Evolutionary conservation across 2,329 filamentous ascomycete genomes (phyloP), one percentile per base, ranked within the genome.

Genomic region (Pyricularia sp.): DNA sequence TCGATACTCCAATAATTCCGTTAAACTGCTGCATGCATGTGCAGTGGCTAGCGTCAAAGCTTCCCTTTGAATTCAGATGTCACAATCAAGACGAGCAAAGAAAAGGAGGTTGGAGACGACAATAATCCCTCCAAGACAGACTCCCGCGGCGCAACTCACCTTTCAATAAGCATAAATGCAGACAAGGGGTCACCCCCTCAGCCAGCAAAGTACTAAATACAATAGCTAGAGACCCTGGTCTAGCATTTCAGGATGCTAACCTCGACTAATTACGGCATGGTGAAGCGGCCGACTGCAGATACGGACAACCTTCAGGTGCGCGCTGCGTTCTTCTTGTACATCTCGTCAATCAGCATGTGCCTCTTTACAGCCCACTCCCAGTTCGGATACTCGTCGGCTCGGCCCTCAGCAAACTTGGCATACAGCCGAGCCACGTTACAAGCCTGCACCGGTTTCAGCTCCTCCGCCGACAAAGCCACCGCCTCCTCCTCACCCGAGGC

Each of bases 361-460:
- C 59, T 30, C 26, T 63, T 63, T 26, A 63, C 59, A 26, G 59
- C 59, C 59, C 59, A 63, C 59, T 63, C 59, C 59, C 59, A 63
- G 59, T 63, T 4, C 11, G 59, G 59, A 28, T 63, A 63, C 25
- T 63, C 59, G 23, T 12, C 25, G 1, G 12, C 59, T 28, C 12
- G 59, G 12, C 59, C 59, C 59, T 28, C 25, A 7, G 84, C 83
- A 77, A 82, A 87, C 0, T 78, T 80, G 72, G 90, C 86, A 75
- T 89, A 90, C 0, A 88, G 72, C 26, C 79, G 80, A 0, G 81
- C 87, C 31, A 89, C 82, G 71, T 82, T 84, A 67, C 83, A 79
- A 0, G 79, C 81, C 3, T 77, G 72, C 0, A 80, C 59, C 4
- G 59, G 50, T 0, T 83, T 81, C 23, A 86, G 70, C 14, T 81